Evolutionary conservation across 345 rosid genomes (phyloP).

Genomic region (Lepidium didymum): DNA sequence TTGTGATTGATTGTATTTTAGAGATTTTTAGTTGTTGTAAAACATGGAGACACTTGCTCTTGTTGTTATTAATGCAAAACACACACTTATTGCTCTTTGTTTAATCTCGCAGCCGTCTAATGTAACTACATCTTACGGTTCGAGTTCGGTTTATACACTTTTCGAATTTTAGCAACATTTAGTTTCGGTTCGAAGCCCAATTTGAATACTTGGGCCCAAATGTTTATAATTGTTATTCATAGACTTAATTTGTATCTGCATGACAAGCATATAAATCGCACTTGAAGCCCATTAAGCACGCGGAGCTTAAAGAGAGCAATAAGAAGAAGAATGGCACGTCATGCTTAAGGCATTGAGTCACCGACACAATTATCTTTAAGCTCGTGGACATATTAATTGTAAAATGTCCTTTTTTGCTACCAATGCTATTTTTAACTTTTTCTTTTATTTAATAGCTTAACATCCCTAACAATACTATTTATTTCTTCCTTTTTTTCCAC

Average conservation of each 20-base stretch:
- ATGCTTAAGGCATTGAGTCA: slow-evolving; percentile 14
- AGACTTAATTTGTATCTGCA: neutral
- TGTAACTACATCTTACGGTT: too few species aligned
- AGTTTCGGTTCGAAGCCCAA: neutral
- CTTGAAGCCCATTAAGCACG: neutral
- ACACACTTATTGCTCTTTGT: slow-evolving; percentile 19
- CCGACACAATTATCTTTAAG: slow-evolving; percentile 27
- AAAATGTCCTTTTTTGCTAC: slow-evolving; percentile 2
- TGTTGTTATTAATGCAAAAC: slow-evolving; percentile 11
- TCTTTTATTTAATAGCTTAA: neutral
- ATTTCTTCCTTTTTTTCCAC: neutral
- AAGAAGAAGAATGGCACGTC: slow-evolving; percentile 27
- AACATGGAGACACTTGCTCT: neutral
- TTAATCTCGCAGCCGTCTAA: neutral
- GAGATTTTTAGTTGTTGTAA: slow-evolving; percentile 1
- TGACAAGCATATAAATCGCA: neutral
- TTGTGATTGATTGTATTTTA: slow-evolving; percentile 14
- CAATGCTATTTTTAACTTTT: neutral
- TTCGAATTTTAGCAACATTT: neutral
- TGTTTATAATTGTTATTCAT: neutral
- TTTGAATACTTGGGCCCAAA: neutral
- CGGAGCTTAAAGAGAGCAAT: neutral
- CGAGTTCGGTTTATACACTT: neutral
- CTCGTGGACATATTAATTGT: slow-evolving; percentile 15
- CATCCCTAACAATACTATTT: neutral